Conservation (phyloP, 1,139 yeast species). For the Eremothecium cymbalariae region DNA sequence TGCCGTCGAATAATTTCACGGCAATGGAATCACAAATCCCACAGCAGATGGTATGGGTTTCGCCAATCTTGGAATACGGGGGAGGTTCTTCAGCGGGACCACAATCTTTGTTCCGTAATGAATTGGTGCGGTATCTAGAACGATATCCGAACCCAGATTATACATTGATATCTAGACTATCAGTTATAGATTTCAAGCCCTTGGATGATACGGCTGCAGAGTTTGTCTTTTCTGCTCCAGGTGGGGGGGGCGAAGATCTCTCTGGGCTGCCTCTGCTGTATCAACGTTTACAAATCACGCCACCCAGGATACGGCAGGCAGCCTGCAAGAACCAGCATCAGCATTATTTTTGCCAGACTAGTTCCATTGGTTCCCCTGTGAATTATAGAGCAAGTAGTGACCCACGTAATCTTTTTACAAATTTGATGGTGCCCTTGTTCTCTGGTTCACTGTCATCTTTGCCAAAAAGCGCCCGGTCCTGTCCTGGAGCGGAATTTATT, state of each 20-base stretch:
- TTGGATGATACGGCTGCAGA: constrained; percentile 38
- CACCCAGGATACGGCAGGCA: too few relatives aligned
- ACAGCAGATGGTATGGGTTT: constrained; percentile 60
- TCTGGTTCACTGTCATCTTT: constrained; percentile 19
- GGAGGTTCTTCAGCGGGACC: not conserved
- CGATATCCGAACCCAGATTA: constrained; percentile 33
- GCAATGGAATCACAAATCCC: constrained; percentile 46
- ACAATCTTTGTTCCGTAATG: constrained; percentile 33
- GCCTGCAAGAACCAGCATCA: constrained; percentile 13
- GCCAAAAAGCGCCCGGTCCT: constrained; percentile 33
- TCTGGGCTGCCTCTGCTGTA: constrained; percentile 50
- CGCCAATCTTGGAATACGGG: constrained; percentile 33
- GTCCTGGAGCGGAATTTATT: constrained; percentile 14
- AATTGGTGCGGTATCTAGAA: constrained; percentile 38
- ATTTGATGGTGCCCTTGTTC: constrained; percentile 43
- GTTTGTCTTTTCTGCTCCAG: constrained; percentile 50
- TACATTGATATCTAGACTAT: constrained; percentile 31
- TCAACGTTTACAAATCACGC: constrained; percentile 32
- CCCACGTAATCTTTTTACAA: constrained; percentile 46
- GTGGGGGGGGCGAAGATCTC: constrained; percentile 6
- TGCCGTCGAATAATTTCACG: constrained; percentile 55
- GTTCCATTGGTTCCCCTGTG: constrained; percentile 54
- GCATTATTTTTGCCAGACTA: constrained; percentile 46
- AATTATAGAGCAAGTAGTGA: constrained; percentile 26
- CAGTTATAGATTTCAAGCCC: constrained; percentile 37